Conservation (phyloP, 2,329 filamentous ascomycete genomes). For the Beauveria australis region DNA sequence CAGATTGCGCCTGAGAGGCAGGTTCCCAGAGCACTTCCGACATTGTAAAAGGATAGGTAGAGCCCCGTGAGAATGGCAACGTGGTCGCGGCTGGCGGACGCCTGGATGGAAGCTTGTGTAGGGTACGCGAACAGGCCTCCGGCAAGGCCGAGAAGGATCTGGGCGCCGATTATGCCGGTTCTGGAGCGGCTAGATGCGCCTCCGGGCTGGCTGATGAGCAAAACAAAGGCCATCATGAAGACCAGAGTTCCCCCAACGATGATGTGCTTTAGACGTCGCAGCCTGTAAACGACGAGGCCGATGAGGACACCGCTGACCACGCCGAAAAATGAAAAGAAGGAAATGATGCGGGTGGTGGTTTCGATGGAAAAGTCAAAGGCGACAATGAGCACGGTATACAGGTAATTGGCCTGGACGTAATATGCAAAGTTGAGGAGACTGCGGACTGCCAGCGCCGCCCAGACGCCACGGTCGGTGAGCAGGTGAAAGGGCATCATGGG, state of each 20-base stretch:
- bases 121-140: constrained; percentile 47
- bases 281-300: constrained; percentile 42
- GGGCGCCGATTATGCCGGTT: constrained; percentile 45
- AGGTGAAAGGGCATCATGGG: constrained; percentile 52
- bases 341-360: constrained; percentile 47
- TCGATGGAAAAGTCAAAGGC: constrained; percentile 47
- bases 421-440: constrained; percentile 42
- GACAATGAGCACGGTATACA: constrained; percentile 51
- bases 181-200: constrained; percentile 32
- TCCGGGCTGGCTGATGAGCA: constrained; percentile 48
- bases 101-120: constrained; percentile 32
- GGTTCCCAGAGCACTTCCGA: constrained; percentile 33
- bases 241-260: constrained; percentile 48
- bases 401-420: constrained; percentile 50
- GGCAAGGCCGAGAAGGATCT: constrained; percentile 49
- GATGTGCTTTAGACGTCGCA: constrained; percentile 48
- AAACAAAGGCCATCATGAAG: constrained; percentile 47
- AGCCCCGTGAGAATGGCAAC: constrained; percentile 31
- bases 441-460: constrained; percentile 49
- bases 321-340: constrained; percentile 45
- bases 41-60: constrained; percentile 33
- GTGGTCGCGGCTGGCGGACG: constrained; percentile 28
- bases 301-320: constrained; percentile 45
- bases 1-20: constrained; percentile 33
- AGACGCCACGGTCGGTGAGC: constrained; percentile 51